These are phyloP conservation scores for Suillus fuscotomentosus DNA, from an alignment of 768 basidiomycete genomes.

Conservation along the genomic window DNA sequence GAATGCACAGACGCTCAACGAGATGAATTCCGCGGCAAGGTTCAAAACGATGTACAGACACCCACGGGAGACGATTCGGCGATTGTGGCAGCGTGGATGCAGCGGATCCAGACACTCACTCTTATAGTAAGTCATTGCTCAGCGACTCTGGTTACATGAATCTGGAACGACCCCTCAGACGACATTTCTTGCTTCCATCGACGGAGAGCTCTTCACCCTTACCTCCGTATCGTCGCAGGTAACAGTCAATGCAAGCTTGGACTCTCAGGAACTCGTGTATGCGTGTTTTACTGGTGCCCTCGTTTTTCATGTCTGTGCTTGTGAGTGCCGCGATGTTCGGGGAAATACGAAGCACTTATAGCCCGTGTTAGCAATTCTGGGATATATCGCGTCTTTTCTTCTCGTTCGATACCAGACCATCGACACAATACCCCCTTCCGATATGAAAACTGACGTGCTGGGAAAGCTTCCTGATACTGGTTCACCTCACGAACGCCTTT, in stretches of 20 bases:
- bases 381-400: constrained; percentile 27
- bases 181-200: constrained; percentile 26
- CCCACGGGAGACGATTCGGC: constrained; percentile 12
- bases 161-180: constrained; percentile 19
- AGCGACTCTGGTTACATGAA: background rate
- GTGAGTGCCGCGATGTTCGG: constrained; percentile 14
- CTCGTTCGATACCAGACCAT: constrained; percentile 24
- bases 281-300: constrained; percentile 30
- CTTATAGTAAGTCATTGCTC: constrained; percentile 17
- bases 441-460: background rate
- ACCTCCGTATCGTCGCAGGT: constrained; percentile 22
- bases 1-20: background rate
- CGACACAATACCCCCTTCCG: constrained; percentile 8
- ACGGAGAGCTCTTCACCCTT: constrained; percentile 27
- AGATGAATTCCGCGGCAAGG: background rate
- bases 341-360: background rate
- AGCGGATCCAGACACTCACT: constrained; percentile 27
- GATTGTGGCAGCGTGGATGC: constrained; percentile 23
- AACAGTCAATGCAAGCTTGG: constrained; percentile 3
- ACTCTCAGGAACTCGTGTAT: constrained; percentile 25
- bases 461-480: no score
- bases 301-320: constrained; percentile 28
- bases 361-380: constrained; percentile 21
- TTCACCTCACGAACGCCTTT: background rate
- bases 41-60: background rate